Evolutionary conservation across 345 rosid genomes (phyloP).

Genomic region (Dipteronia dyeriana): DNA sequence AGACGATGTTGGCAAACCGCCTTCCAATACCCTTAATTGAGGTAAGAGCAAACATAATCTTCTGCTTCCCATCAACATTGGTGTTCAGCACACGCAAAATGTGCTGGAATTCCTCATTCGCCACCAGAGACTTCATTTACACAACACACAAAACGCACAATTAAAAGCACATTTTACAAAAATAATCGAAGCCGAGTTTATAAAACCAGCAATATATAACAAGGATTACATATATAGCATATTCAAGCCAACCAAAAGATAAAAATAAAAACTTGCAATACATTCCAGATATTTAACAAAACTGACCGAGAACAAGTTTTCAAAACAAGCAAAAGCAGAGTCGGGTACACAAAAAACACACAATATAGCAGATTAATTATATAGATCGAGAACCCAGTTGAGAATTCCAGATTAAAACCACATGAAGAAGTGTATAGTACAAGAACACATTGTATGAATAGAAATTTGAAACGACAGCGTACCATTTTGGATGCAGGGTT

Average conservation of each 20-base stretch:
- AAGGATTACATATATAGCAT: not conserved
- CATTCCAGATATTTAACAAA: not conserved
- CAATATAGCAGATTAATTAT: not conserved
- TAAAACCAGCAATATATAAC: not conserved
- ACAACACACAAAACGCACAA: not conserved
- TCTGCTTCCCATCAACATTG: slow-evolving; percentile 88
- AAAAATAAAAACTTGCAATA: not conserved
- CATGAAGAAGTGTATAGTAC: not conserved
- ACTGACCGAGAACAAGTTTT: not conserved
- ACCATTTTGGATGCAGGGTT: slow-evolving; percentile 32
- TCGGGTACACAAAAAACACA: not conserved
- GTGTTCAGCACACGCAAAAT: slow-evolving; percentile 91
- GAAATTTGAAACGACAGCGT: not conserved
- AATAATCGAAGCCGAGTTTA: not conserved
- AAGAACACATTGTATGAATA: not conserved
- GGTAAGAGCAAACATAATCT: slow-evolving; percentile 89
- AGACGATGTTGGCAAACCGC: slow-evolving; percentile 81
- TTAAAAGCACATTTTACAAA: not conserved
- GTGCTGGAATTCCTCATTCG: slow-evolving; percentile 90
- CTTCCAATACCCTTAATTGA: slow-evolving; percentile 94
- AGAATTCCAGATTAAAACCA: not conserved
- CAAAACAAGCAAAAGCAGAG: not conserved
- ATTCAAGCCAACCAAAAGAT: not conserved
- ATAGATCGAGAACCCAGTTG: not conserved
- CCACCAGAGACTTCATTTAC: slow-evolving; percentile 67